Evolutionary conservation across 805 yeast species (phyloP), one percentile per base, ranked within the genome.

Genomic region (Blastobotrys americana): DNA sequence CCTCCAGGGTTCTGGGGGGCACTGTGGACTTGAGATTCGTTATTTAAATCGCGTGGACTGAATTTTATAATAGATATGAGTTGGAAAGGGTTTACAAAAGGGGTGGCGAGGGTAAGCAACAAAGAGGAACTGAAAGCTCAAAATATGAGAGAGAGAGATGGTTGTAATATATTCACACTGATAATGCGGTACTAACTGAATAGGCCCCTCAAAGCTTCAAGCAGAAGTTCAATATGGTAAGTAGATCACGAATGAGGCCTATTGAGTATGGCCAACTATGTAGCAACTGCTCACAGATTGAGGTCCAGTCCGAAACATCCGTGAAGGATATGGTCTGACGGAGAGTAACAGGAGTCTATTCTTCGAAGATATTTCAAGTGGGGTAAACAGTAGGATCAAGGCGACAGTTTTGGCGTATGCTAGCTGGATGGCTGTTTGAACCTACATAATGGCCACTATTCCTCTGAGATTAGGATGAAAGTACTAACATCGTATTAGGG

Each of bases 141-240:
- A 10, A 34, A 10, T 10, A 18, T 34, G 33, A 10, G 13, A 10
- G 13, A 10, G 33, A 6, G 17, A 13, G 8, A 16, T 16, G 8
- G 8, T 16, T 28, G 8, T 13, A 17, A 15, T 15, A 43, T 58
- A 5, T n/a, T 50, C 48, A 36, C 60, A 34, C 37, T 34, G 37
- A 15, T 34, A 18, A 10, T 34, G 17, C 17, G 5, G 17, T 34
- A 18, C 37, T 34, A 34, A 34, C 37, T 34, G n/a, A n/a, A n/a
- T 31, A 70, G 62, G 95, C 96, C 5, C 98, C 98, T 37, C 97
- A 93, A 67, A 77, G 74, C 55, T 73, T 93, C 64, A 82, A 93
- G 55, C 95, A 85, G 66, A 88, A 87, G 74, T 66, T 93, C 68
- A 82, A 93, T 66, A 88, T 87, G 86, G 44, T 39, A 27, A 18